Evolutionary conservation across 805 yeast genomes (phyloP), one percentile per base, ranked within the genome.

Genomic region (Metschnikowia continentalis): DNA sequence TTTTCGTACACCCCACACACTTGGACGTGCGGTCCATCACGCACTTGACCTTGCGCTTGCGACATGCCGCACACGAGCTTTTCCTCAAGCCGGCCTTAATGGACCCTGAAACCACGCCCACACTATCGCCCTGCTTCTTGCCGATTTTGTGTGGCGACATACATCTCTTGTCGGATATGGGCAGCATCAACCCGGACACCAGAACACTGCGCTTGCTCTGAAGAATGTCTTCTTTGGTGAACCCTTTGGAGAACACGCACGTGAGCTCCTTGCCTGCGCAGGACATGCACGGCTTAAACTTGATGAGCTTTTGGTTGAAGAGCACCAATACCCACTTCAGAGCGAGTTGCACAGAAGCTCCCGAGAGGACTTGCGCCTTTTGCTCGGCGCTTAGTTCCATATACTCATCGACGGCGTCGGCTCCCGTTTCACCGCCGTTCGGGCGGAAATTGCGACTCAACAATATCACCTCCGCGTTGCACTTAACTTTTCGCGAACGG

Each of bases 401-500:
- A 35, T 41, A 51, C 43, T 56, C 57, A 2, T 52, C 57, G 8
- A 51, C 15, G 35, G 32, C 30, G 5, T 49, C 55, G 5, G 38
- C n/a, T 10, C 11, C 30, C 30, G 11, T 8, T 26, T 26, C 30
- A 26, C 30, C 10, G 30, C 30, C 30, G 30, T 3, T 26, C 4
- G 10, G 30, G 10, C 11, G 50, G 37, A 59, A 49, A 37, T 49
- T 36, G 32, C 60, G 61, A 43, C 65, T 59, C 42, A 81, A 52
- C 22, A 79, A 70, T 33, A 67, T 64, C 11, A 84, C 79, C 56
- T 76, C 82, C 1, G 91, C 88, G 64, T 85, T 83, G 68, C 92
- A 86, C 66, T 83, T 86, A 51, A 84, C 85, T 62, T 86, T 86
- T 51, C 89, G 75, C 14, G 79, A 61, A 48, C 90, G 72, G 64